These are phyloP conservation scores for Fraxinus sp. DNA, from an alignment of 305 asterid genomes.

Conservation along the genomic window DNA sequence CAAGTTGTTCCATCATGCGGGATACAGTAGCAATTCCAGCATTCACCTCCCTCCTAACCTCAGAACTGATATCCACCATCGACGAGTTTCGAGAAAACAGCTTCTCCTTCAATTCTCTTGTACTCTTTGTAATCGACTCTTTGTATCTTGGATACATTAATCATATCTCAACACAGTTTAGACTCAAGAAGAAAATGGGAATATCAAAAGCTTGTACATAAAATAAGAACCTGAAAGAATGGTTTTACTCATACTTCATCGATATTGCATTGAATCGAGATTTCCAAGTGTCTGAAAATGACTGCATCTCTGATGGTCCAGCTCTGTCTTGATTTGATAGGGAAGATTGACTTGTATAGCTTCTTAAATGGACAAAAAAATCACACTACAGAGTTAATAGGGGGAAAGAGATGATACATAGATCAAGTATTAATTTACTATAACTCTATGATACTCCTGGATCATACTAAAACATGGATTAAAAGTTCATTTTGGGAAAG, in stretches of 20 bases:
- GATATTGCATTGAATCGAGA: conserved; percentile 74
- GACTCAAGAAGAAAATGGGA: background rate
- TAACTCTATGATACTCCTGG: background rate
- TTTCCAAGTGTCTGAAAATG: conserved; percentile 68
- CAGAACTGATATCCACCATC: conserved; percentile 71
- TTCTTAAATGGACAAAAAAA: conserved; percentile 38
- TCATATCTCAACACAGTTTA: conserved; percentile 2
- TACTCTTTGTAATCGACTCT: conserved; percentile 77
- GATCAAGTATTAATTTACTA: background rate
- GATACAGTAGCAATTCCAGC: conserved; percentile 80
- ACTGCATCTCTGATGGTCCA: conserved; percentile 75
- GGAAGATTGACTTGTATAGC: conserved; percentile 37
- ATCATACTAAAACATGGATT: background rate
- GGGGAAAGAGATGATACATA: background rate
- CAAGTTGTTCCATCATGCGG: conserved; percentile 86
- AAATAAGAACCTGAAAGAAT: background rate
- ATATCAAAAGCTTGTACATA: background rate
- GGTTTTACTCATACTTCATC: conserved; percentile 50
- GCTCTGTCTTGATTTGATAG: conserved; percentile 51
- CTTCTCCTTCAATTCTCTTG: conserved; percentile 84
- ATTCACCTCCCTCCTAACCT: conserved; percentile 68
- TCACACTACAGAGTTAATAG: background rate
- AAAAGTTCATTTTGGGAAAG: background rate
- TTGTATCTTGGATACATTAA: conserved; percentile 53
- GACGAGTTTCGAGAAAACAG: conserved; percentile 74